Evolutionary conservation across 345 rosid species (phyloP), one percentile per base, ranked within the genome.

Genomic region (Citrus reticulata): DNA sequence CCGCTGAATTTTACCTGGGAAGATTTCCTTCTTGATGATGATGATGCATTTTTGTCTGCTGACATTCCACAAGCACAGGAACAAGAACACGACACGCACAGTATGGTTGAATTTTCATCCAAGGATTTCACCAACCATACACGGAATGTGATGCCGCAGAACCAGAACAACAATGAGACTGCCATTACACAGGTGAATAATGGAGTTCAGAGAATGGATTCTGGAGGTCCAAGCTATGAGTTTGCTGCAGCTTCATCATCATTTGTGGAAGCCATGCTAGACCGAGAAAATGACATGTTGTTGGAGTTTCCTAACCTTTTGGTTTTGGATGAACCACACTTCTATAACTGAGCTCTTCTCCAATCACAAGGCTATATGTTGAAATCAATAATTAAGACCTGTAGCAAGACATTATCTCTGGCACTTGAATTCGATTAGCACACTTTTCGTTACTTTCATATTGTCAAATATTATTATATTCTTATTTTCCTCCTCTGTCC

Each of bases 1-100:
- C 72, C 82, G 39, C 68, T 75, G 24, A 82, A 62, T 78, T 93
- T 89, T 84, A 85, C 89, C 8, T 95, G 99, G 99, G 84, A 89
- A 1, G 96, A 95, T 82, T 92, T 93, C 77, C 97, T 93, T 79
- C 88, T 95, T 22, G 97, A 92, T 34, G 94, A 89, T 58, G 82
- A 92, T 29, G 94, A 89, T 51, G 82, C 81, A 1, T 60, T 80
- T 42, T 76, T 86, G 51, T 82, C 84, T 11, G 68, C 68, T 6
- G 79, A 76, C 42, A 72, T 67, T 60, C 82, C 68, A 13, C 82
- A 74, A 65, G 88, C 75, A 65, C 40, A 34, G 34, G 42, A 59
- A 59, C 25, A 59, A 46, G 71, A 8, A 51, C 78, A 78, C 22
- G 84, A 85, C 58, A 13, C 14, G 51, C 4, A 13, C 51, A 78